Evolutionary conservation across 768 basidiomycete species (phyloP).

Genomic region (Lentinula raphanica): DNA sequence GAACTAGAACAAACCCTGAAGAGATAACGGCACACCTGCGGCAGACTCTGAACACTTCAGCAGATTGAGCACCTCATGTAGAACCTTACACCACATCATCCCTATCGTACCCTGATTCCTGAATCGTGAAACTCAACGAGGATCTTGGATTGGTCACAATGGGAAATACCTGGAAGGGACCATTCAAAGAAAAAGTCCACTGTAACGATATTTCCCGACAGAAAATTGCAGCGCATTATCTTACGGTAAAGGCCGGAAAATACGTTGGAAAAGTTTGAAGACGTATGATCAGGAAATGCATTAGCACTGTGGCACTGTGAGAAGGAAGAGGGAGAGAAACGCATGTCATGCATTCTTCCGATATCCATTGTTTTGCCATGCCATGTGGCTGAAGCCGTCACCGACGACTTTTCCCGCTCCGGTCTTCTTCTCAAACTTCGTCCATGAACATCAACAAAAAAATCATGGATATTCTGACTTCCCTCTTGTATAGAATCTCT

Average conservation of each 20-base stretch:
- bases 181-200: not conserved
- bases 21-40: constrained; percentile 7
- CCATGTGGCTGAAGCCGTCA: not conserved
- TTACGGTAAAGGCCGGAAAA: not conserved
- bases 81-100: not conserved
- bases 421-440: not conserved
- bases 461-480: not conserved
- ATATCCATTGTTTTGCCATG: not conserved
- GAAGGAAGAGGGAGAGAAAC: not conserved
- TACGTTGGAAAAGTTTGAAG: not conserved
- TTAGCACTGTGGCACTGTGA: not conserved
- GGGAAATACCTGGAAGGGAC: not conserved
- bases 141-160: not conserved
- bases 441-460: not conserved
- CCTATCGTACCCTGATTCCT: not conserved
- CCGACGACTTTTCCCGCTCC: not conserved
- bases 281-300: not conserved
- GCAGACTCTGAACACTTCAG: not conserved
- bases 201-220: not conserved
- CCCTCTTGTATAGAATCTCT: no score
- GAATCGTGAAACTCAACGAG: not conserved
- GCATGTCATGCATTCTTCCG: not conserved
- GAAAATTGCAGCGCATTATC: not conserved
- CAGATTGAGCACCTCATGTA: not conserved
- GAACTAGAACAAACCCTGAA: not conserved